These are phyloP conservation scores for Periglandula ipomoeae DNA, from an alignment of 2,329 filamentous ascomycete species.

Conservation along the genomic window DNA sequence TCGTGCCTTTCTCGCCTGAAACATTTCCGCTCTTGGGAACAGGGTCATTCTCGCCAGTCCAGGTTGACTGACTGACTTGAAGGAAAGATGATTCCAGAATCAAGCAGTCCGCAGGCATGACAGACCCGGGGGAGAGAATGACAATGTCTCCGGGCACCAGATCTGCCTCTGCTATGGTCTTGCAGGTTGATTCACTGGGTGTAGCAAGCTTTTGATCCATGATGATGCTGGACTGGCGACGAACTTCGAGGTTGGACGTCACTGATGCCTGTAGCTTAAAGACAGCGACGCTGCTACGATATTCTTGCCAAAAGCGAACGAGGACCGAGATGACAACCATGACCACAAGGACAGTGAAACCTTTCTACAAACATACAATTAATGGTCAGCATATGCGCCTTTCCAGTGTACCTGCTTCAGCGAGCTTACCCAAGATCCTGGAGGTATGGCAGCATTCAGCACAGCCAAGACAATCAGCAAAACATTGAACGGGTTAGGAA, in stretches of 20 bases:
- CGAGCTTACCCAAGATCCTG: slow-evolving; percentile 10
- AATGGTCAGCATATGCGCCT: neutral
- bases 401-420: neutral
- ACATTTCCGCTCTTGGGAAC: slow-evolving; percentile 13
- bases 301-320: slow-evolving; percentile 21
- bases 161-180: slow-evolving; percentile 10
- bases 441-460: slow-evolving; percentile 16
- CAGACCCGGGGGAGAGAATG: slow-evolving; percentile 13
- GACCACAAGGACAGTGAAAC: slow-evolving; percentile 16
- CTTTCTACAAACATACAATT: slow-evolving; percentile 6
- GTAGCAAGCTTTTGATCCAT: slow-evolving; percentile 1
- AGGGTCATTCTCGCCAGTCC: slow-evolving; percentile 20
- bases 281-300: slow-evolving; percentile 17
- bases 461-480: slow-evolving; percentile 17
- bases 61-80: slow-evolving; percentile 20
- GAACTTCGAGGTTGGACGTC: slow-evolving; percentile 13
- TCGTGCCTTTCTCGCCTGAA: slow-evolving; percentile 12
- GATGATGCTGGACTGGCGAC: slow-evolving; percentile 8
- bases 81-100: slow-evolving; percentile 19
- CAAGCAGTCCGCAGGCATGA: slow-evolving; percentile 20
- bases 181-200: neutral
- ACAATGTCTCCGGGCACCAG: slow-evolving; percentile 18
- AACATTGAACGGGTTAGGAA: slow-evolving; percentile 19
- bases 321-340: slow-evolving; percentile 18
- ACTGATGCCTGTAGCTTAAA: slow-evolving; percentile 18